phyloP scores from a whole-genome alignment of 306 rosid genomes.

The Cyamopsis tetragonoloba region DNA sequence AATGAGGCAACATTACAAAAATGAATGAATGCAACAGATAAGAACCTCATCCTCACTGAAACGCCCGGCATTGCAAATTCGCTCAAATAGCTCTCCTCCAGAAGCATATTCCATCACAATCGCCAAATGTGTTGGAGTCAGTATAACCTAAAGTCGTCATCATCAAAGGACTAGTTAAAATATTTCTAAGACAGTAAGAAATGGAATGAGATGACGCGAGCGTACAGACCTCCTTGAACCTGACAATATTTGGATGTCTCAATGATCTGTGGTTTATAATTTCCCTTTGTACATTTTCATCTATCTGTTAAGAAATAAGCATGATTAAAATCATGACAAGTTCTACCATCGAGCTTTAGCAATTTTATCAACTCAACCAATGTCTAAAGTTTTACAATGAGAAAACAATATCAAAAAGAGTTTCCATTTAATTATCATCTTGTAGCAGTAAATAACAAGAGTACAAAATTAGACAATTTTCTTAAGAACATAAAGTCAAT shows the following conservation, averaged over 20 bases:
- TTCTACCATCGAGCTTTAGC: neutral
- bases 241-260: slow-evolving; percentile 95
- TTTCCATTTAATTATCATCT: neutral
- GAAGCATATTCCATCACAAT: slow-evolving; percentile 96
- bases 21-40: neutral
- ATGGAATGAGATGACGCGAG: neutral
- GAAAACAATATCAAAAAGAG: neutral
- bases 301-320: slow-evolving; percentile 59
- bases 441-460: neutral
- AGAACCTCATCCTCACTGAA: slow-evolving; percentile 95
- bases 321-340: slow-evolving; percentile 15
- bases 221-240: slow-evolving; percentile 80
- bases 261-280: slow-evolving; percentile 91
- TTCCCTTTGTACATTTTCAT: slow-evolving; percentile 95
- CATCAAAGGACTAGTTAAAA: slow-evolving; percentile 2
- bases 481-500: neutral
- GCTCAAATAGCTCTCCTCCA: slow-evolving; percentile 93
- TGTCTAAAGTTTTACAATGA: neutral
- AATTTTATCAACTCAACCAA: neutral
- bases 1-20: slow-evolving; percentile 13
- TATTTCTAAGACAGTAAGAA: slow-evolving; percentile 10
- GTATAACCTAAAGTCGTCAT: slow-evolving; percentile 60
- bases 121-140: slow-evolving; percentile 87
- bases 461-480: neutral
- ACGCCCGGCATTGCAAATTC: slow-evolving; percentile 98